A percentile compares a stretch with the other conserved stretches of the same genome.
phyloP scores from a whole-genome alignment of 371 early-diverging fungal species.

The Mucor lusitanicus region DNA sequence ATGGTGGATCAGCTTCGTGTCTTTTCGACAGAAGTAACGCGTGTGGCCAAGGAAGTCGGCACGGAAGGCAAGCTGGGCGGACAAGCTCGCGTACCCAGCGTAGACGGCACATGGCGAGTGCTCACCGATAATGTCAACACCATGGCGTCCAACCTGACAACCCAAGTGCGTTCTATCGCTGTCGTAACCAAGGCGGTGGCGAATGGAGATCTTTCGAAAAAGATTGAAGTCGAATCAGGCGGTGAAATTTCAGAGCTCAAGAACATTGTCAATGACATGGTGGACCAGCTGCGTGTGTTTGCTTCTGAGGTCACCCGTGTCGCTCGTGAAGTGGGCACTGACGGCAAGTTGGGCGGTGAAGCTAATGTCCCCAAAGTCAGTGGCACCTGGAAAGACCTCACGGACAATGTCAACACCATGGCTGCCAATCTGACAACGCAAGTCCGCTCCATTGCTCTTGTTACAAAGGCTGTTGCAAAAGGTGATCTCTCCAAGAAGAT shows the following conservation, averaged over 20 bases:
- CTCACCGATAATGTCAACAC: conserved; percentile 59
- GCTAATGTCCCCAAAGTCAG: conserved; percentile 51
- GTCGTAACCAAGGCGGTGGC: conserved; percentile 57
- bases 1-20: conserved; percentile 64
- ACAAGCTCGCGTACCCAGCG: conserved; percentile 51
- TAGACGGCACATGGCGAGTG: conserved; percentile 56
- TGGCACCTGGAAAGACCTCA: conserved; percentile 70
- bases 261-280: conserved; percentile 36
- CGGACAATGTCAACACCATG: conserved; percentile 66
- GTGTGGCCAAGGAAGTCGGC: conserved; percentile 51
- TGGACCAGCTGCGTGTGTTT: conserved; percentile 46
- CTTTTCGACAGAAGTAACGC: conserved; percentile 52
- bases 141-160: conserved; percentile 60
- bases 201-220: conserved; percentile 39
- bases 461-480: conserved; percentile 58
- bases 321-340: conserved; percentile 56
- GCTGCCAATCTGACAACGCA: conserved; percentile 65
- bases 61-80: conserved; percentile 54
- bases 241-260: conserved; percentile 40
- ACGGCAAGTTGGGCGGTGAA: conserved; percentile 48
- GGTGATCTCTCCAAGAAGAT: conserved; percentile 48
- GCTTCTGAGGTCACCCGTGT: conserved; percentile 54
- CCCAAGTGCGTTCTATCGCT: conserved; percentile 60
- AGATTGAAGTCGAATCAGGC: conserved; percentile 24
- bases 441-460: conserved; percentile 61